A percentile compares a stretch with the other conserved stretches of the same genome.
Conservation (phyloP, 2,329 filamentous ascomycete species). For the Fusarium algeriense region DNA sequence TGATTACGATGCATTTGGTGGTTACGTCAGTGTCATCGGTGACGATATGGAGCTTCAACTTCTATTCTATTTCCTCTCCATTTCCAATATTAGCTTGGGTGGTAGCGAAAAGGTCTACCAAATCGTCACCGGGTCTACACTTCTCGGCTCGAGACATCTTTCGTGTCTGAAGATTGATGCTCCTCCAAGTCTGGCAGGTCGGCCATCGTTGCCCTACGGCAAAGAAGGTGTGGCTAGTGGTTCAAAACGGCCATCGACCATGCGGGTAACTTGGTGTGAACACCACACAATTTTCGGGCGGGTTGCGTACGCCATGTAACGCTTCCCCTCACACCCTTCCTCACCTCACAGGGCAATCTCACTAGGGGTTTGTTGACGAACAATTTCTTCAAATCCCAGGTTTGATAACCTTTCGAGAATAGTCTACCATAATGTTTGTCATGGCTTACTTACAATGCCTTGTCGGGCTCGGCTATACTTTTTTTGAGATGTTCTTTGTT, state of each 20-base stretch:
- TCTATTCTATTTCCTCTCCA: not conserved
- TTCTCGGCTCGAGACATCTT: not conserved
- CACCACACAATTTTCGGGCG: slow-evolving; percentile 28
- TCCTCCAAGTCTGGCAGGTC: not conserved
- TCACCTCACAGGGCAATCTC: slow-evolving; percentile 10
- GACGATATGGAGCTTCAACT: not conserved
- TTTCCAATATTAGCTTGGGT: not conserved
- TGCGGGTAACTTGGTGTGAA: slow-evolving; percentile 36
- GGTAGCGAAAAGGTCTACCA: not conserved
- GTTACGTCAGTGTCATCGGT: slow-evolving; percentile 11
- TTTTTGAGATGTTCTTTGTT: slow-evolving; percentile 11
- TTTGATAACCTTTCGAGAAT: not conserved
- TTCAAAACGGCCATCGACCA: slow-evolving; percentile 19
- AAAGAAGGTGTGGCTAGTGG: slow-evolving; percentile 25
- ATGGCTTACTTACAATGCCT: slow-evolving; percentile 31
- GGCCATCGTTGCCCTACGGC: not conserved
- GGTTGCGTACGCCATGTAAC: slow-evolving; percentile 35
- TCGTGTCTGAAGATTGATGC: slow-evolving; percentile 3
- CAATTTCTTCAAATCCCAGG: slow-evolving; percentile 16
- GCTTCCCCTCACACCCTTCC: slow-evolving; percentile 24
- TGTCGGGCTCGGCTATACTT: slow-evolving; percentile 3
- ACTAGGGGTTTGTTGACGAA: slow-evolving; percentile 9
- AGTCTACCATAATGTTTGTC: slow-evolving; percentile 28
- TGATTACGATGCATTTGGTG: not conserved
- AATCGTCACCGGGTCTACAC: not conserved